These are phyloP conservation scores for Fusarium nodosum DNA, from an alignment of 2,329 filamentous ascomycete species.

Conservation along the genomic window DNA sequence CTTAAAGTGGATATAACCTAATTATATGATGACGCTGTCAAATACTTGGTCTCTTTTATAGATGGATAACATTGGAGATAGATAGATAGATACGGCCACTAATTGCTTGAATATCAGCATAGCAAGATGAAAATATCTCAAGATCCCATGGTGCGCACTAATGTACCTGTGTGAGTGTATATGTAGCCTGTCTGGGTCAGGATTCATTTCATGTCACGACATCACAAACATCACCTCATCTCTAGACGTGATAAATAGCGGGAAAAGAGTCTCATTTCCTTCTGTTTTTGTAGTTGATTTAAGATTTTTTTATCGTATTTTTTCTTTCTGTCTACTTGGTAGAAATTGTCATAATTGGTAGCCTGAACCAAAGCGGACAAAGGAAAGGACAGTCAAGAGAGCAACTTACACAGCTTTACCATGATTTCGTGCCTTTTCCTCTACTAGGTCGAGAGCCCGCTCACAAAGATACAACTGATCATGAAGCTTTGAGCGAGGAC, in stretches of 20 bases:
- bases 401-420: not conserved
- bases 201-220: not conserved
- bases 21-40: not conserved
- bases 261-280: not conserved
- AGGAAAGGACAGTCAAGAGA: not conserved
- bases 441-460: not conserved
- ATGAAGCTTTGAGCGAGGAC: not conserved
- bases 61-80: not conserved
- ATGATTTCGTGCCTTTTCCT: not conserved
- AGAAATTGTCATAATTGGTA: not conserved
- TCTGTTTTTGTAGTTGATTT: not conserved
- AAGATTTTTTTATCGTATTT: not conserved
- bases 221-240: not conserved
- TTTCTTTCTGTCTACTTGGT: too few species aligned
- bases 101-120: not conserved
- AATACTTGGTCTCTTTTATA: not conserved
- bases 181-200: not conserved
- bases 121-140: not conserved
- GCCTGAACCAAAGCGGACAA: not conserved
- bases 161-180: not conserved
- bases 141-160: not conserved
- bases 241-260: not conserved
- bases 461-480: conserved; percentile 7
- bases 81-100: not conserved
- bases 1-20: not conserved